phyloP scores from a whole-genome alignment of 257 asterid genomes.

The Thymus mandschuricus region DNA sequence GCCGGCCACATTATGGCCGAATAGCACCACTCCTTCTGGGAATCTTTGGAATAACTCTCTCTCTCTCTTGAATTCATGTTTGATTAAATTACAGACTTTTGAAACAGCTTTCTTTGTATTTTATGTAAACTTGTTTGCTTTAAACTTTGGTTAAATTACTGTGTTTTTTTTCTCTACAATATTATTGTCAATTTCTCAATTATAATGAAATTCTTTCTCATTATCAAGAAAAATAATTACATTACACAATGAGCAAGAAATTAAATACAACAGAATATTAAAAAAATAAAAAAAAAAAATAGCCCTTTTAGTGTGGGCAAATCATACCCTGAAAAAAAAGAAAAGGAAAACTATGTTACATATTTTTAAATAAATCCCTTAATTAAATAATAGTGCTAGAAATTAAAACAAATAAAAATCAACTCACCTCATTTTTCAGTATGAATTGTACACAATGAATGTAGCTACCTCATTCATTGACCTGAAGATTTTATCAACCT shows the following conservation, averaged over 20 bases:
- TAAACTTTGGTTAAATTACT: background rate
- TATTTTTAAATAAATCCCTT: too few species aligned
- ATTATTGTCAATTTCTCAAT: too few species aligned
- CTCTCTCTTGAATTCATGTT: too few species aligned
- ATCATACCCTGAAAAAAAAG: background rate
- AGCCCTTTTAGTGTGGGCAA: too few species aligned
- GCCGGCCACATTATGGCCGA: too few species aligned
- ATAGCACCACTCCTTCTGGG: background rate
- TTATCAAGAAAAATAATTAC: too few species aligned
- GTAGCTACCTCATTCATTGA: conserved; percentile 10
- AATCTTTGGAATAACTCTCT: conserved; percentile 14
- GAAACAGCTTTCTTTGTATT: background rate
- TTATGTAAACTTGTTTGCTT: background rate
- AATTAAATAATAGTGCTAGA: too few species aligned
- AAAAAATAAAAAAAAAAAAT: too few species aligned
- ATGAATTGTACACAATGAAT: background rate
- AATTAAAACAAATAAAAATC: too few species aligned
- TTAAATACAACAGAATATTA: background rate
- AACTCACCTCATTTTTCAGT: background rate
- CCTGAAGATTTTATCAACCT: background rate
- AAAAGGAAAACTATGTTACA: background rate
- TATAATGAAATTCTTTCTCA: too few species aligned
- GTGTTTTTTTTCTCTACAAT: background rate
- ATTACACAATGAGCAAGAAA: background rate
- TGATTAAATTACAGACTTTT: too few species aligned